A percentile compares a stretch with the other conserved stretches of the same genome.
These are phyloP conservation scores for Diutina mesorugosa DNA, from an alignment of 1,139 yeast species.

Conservation along the genomic window DNA sequence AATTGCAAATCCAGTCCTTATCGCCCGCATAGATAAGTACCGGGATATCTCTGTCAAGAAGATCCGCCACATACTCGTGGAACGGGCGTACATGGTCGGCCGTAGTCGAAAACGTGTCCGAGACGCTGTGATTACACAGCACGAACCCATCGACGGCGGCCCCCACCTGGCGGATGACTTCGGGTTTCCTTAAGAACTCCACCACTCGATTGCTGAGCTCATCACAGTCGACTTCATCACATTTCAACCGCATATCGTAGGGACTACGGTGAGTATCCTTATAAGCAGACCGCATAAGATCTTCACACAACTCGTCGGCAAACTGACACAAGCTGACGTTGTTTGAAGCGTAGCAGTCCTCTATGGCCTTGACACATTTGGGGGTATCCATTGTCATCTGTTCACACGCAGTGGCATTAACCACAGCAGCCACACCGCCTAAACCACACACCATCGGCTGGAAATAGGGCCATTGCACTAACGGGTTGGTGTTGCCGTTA, in stretches of 20 bases:
- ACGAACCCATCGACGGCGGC: slow-evolving; percentile 79
- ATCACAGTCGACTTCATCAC: slow-evolving; percentile 54
- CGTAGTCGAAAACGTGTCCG: slow-evolving; percentile 70
- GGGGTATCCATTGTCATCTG: slow-evolving; percentile 62
- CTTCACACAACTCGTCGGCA: slow-evolving; percentile 86
- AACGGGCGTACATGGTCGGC: slow-evolving; percentile 93
- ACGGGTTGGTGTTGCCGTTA: slow-evolving; percentile 89
- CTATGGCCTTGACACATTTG: slow-evolving; percentile 69
- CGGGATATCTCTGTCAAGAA: slow-evolving; percentile 48
- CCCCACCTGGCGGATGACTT: slow-evolving; percentile 72
- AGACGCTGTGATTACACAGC: slow-evolving; percentile 76
- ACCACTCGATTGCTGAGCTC: slow-evolving; percentile 14
- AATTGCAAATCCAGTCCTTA: slow-evolving; percentile 75
- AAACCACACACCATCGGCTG: slow-evolving; percentile 97
- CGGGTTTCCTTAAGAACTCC: slow-evolving; percentile 50
- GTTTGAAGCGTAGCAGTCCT: slow-evolving; percentile 69
- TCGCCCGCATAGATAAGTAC: slow-evolving; percentile 77
- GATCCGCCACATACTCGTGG: slow-evolving; percentile 48
- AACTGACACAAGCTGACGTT: slow-evolving; percentile 90
- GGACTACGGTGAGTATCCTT: slow-evolving; percentile 85
- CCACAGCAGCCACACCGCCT: slow-evolving; percentile 78
- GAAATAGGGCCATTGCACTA: slow-evolving; percentile 76
- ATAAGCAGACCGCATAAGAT: slow-evolving; percentile 77
- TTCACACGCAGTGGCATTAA: slow-evolving; percentile 69
- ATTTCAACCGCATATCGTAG: slow-evolving; percentile 89